Evolutionary conservation across 176 grass and related monocot species (phyloP).

Genomic region (Musa schizocarpa): DNA sequence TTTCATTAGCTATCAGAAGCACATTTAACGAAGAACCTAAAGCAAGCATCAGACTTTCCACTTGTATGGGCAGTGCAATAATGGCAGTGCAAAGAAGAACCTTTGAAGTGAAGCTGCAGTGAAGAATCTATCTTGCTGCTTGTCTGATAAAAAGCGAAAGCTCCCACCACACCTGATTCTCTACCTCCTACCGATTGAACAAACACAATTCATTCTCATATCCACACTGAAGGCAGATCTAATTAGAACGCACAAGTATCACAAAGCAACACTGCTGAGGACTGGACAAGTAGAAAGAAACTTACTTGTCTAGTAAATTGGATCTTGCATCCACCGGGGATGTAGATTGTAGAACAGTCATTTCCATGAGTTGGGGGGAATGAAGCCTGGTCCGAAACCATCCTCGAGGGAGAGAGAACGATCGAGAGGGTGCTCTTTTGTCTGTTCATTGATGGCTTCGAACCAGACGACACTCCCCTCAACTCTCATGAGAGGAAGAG

Average conservation of each 20-base stretch:
- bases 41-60: no score
- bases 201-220: no score
- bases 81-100: conserved; percentile 16
- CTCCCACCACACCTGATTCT: neutral
- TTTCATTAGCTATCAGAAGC: no score
- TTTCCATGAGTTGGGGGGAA: conserved; percentile 79
- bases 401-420: neutral
- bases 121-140: neutral
- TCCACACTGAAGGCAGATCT: no score
- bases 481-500: neutral
- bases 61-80: neutral
- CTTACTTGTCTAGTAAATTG: no score
- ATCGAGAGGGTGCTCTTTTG: neutral
- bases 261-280: no score
- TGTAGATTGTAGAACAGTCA: no score
- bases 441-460: neutral
- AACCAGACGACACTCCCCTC: conserved; percentile 19
- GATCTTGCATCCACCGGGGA: no score
- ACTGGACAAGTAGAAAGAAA: no score
- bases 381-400: conserved; percentile 99
- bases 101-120: conserved; percentile 1
- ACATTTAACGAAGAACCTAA: no score
- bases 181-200: neutral
- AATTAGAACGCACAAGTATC: no score
- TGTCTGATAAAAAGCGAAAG: conserved; percentile 6